Conservation (phyloP, 2,329 filamentous ascomycete genomes). For the Fusarium clavum region DNA sequence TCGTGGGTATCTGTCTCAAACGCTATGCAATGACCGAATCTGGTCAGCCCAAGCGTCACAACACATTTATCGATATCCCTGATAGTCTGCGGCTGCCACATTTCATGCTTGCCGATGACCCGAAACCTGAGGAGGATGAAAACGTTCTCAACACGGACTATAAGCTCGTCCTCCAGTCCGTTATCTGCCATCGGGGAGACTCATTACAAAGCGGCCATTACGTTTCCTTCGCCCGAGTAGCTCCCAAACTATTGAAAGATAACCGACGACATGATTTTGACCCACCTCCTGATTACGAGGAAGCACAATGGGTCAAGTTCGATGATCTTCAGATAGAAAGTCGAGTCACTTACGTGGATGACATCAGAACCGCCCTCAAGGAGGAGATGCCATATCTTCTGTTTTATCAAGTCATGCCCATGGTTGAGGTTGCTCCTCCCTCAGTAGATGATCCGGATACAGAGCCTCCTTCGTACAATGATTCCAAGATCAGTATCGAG, state of each 20-base stretch:
- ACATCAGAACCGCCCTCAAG: slow-evolving; percentile 79
- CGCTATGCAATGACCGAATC: slow-evolving; percentile 79
- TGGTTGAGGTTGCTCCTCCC: slow-evolving; percentile 72
- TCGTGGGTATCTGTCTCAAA: slow-evolving; percentile 93
- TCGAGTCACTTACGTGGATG: slow-evolving; percentile 80
- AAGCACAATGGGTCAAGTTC: slow-evolving; percentile 88
- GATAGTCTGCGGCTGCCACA: slow-evolving; percentile 83
- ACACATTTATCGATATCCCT: slow-evolving; percentile 92
- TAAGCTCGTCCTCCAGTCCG: slow-evolving; percentile 89
- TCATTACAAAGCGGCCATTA: slow-evolving; percentile 93
- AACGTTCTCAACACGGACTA: slow-evolving; percentile 86
- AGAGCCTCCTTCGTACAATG: slow-evolving; percentile 70
- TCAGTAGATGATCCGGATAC: slow-evolving; percentile 60
- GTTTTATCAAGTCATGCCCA: slow-evolving; percentile 94
- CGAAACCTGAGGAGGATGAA: slow-evolving; percentile 65
- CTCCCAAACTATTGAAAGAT: slow-evolving; percentile 69
- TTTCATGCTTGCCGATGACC: slow-evolving; percentile 84
- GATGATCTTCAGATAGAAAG: slow-evolving; percentile 81
- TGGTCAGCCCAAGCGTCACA: slow-evolving; percentile 76
- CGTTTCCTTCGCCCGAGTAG: slow-evolving; percentile 83
- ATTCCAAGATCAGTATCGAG: slow-evolving; percentile 59
- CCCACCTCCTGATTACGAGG: slow-evolving; percentile 73
- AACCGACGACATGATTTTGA: slow-evolving; percentile 67
- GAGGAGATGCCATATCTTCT: slow-evolving; percentile 94
- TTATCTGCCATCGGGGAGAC: slow-evolving; percentile 90